Evolutionary conservation across 352 stramenopile genomes (phyloP).

Genomic region (Pythium aristosporum): DNA sequence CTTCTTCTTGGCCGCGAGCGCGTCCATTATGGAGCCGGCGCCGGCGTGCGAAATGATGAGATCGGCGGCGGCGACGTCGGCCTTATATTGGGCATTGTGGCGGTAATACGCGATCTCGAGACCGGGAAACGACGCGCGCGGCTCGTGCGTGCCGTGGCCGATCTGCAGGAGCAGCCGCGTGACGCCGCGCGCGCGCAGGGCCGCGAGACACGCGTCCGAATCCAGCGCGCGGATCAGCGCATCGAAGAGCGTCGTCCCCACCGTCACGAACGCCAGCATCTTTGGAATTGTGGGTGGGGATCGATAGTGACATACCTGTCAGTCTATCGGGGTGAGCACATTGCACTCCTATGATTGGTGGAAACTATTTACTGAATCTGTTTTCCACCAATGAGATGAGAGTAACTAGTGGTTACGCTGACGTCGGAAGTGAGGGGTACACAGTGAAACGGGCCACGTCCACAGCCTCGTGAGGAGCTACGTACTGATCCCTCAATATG

Average conservation of each 20-base stretch:
- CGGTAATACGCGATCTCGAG: constrained; percentile 74
- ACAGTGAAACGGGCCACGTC: not conserved
- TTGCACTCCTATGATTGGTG: too few relatives aligned
- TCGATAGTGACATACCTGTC: not conserved
- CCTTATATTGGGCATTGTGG: constrained; percentile 89
- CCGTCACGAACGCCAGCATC: constrained; percentile 87
- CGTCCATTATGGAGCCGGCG: constrained; percentile 94
- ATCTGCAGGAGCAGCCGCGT: constrained; percentile 79
- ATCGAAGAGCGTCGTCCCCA: constrained; percentile 95
- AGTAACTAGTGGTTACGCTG: not conserved
- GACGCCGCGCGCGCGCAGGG: constrained; percentile 57
- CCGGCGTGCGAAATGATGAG: constrained; percentile 95
- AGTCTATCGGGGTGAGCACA: not conserved
- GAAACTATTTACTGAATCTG: not conserved
- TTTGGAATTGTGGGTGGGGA: not conserved
- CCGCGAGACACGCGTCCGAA: constrained; percentile 49
- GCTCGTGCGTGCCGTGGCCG: constrained; percentile 62
- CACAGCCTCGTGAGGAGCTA: not conserved
- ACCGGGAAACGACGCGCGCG: constrained; percentile 34
- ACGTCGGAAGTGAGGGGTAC: not conserved
- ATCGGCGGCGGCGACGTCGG: constrained; percentile 89
- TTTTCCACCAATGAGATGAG: not conserved
- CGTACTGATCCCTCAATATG: not conserved
- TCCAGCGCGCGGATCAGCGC: constrained; percentile 79
- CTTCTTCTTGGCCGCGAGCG: constrained; percentile 73